These are phyloP conservation scores for Hypoxylon intermedium DNA, from an alignment of 495 filamentous ascomycete species.

Conservation along the genomic window DNA sequence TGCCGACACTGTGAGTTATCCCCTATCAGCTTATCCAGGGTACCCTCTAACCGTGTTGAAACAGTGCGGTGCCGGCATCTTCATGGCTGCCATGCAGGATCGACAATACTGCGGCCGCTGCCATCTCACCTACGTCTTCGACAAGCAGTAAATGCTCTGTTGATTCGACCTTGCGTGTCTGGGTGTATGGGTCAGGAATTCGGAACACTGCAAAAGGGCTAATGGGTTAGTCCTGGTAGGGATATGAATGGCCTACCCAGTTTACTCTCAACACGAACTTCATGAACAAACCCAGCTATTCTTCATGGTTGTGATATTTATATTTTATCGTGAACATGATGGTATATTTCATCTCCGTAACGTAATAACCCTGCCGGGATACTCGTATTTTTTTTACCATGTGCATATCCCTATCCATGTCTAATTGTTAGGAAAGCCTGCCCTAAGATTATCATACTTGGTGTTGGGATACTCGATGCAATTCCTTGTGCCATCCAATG, in stretches of 20 bases:
- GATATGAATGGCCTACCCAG: conserved; percentile 31
- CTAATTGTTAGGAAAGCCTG: conserved; percentile 59
- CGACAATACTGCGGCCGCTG: conserved; percentile 99
- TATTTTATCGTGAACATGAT: no score
- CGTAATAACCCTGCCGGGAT: no score
- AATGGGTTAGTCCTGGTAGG: conserved; percentile 30
- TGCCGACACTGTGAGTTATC: conserved; percentile 76
- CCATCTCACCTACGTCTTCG: conserved; percentile 99
- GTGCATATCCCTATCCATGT: no score
- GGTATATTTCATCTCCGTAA: no score
- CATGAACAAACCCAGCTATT: no score
- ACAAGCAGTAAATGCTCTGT: conserved; percentile 65
- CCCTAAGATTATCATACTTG: conserved; percentile 81
- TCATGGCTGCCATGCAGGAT: conserved; percentile 99
- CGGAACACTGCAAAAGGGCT: conserved; percentile 36
- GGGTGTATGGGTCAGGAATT: conserved; percentile 26
- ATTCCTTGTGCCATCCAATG: conserved; percentile 69
- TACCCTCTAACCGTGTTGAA: conserved; percentile 32
- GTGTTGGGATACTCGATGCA: conserved; percentile 73
- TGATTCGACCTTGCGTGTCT: conserved; percentile 24
- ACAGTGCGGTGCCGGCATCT: conserved; percentile 98
- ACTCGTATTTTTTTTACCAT: no score
- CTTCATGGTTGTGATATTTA: no score
- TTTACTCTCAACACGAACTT: no score
- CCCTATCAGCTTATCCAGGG: not conserved